Percentiles rank a stretch among this genome's conserved stretches.
These are phyloP conservation scores for Yamadazyma diospyri DNA, from an alignment of 1,139 yeast species.

Conservation along the genomic window DNA sequence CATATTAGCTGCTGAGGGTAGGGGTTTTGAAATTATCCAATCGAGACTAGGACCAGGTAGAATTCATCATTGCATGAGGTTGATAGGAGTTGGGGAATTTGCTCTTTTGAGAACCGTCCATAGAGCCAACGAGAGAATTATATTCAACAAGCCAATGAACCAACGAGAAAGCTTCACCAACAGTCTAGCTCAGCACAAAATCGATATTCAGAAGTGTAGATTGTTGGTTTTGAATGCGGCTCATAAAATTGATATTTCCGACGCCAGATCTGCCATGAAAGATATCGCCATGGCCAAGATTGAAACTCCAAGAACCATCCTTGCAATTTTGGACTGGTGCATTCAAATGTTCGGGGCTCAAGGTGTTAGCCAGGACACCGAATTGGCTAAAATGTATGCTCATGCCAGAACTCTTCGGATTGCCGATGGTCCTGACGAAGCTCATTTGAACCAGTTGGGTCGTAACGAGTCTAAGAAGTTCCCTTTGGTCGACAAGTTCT, in stretches of 20 bases:
- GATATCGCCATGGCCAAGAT: constrained; percentile 72
- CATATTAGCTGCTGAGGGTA: constrained; percentile 51
- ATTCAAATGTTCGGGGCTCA: constrained; percentile 70
- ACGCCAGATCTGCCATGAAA: constrained; percentile 53
- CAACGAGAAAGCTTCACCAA: constrained; percentile 52
- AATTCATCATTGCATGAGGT: constrained; percentile 73
- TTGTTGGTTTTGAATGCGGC: constrained; percentile 65
- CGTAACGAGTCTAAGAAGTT: constrained; percentile 40
- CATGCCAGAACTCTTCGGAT: constrained; percentile 58
- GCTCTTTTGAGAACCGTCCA: constrained; percentile 51
- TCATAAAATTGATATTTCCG: constrained; percentile 53
- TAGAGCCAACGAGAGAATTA: constrained; percentile 53
- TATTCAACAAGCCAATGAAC: constrained; percentile 55
- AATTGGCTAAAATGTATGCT: constrained; percentile 56
- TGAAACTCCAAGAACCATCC: constrained; percentile 57
- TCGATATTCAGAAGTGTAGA: constrained; percentile 56
- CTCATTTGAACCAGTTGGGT: constrained; percentile 62
- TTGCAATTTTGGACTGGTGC: constrained; percentile 60
- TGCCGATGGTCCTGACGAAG: constrained; percentile 79
- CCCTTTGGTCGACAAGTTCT: constrained; percentile 30
- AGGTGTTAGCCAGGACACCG: constrained; percentile 64
- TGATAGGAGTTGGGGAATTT: constrained; percentile 64
- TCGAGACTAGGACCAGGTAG: constrained; percentile 72
- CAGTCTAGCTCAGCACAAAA: constrained; percentile 54
- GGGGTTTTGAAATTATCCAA: constrained; percentile 67